Percentiles rank a stretch among this genome's conserved stretches.
Evolutionary conservation across 305 asterid species (phyloP).

Genomic region (Fraxinus nigra): DNA sequence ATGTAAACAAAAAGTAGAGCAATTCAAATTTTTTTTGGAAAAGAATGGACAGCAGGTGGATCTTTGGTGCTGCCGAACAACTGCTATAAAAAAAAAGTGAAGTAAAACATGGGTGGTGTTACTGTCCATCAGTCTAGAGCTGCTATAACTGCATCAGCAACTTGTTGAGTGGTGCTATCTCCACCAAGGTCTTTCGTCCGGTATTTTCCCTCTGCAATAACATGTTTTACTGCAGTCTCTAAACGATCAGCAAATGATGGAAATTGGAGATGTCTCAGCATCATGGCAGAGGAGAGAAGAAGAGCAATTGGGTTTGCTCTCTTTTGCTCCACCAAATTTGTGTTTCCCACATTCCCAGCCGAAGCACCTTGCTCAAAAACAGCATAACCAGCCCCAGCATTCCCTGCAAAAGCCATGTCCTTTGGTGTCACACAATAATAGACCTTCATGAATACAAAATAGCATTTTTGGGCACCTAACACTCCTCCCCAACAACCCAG

Average conservation of each 20-base stretch:
- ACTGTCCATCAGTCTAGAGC: constrained; percentile 47
- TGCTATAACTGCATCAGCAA: constrained; percentile 88
- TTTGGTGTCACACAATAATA: background rate
- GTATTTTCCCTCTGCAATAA: constrained; percentile 71
- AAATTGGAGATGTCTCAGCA: constrained; percentile 94
- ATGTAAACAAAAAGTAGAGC: background rate
- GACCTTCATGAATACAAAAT: background rate
- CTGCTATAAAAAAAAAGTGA: background rate
- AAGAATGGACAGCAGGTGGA: background rate
- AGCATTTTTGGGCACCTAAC: background rate
- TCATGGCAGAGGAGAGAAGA: constrained; percentile 98
- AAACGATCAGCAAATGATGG: constrained; percentile 95
- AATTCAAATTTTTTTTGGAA: background rate
- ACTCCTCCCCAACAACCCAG: background rate
- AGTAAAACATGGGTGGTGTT: background rate
- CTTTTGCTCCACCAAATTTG: constrained; percentile 58
- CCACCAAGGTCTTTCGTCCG: constrained; percentile 78
- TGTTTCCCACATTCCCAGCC: constrained; percentile 95
- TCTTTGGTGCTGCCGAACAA: background rate
- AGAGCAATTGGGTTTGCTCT: constrained; percentile 96
- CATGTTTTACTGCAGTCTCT: constrained; percentile 77
- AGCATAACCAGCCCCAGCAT: constrained; percentile 97
- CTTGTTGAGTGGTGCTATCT: constrained; percentile 57
- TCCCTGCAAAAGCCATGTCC: constrained; percentile 46
- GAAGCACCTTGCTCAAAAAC: constrained; percentile 99